Base-by-base conservation (phyloP, 768 basidiomycete genomes). In the Mycena albidolilacea region DNA sequence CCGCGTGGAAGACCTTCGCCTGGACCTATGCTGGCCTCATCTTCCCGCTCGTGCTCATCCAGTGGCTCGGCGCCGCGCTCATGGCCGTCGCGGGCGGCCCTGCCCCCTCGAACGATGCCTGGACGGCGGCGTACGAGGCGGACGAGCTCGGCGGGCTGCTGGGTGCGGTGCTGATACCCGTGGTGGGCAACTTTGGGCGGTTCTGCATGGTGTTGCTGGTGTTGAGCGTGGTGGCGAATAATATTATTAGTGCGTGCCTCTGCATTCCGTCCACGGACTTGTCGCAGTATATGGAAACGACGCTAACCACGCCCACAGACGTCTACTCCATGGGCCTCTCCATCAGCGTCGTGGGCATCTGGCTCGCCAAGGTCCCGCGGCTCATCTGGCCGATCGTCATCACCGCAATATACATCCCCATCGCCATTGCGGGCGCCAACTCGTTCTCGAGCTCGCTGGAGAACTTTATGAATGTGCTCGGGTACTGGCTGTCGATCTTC, bases 21-120 rank as follows among this genome's bases (percentile, higher is more conserved):
- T 81, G 80, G 78, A 87, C 86, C 11, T 87, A 84, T 64, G 67
- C 71, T 46, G 78, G 74, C 58, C 71, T 77, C 21, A 74, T 67
- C 58, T 7, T 70, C 66, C 76, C 78, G 41, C 75, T 81, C 50
- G 79, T 87, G 71, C 79, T 85, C 62, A 72, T 88, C 68, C 81
- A 87, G 79, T 84, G 84, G 76, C 84, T 89, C 64, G 88, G 88
- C 48, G 87, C 86, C n/a, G 80, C 86, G 23, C 73, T 85, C 63
- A 85, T 86, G 82, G 72, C 71, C 54, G 75, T 66, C 55, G 75
- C 75, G 3, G 86, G 82, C 0, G 78, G 81, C 81, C 43, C 83
- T 83, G 41, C 80, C 70, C 73, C 66, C 23, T 38, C 71, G 70
- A 73, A 80, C 83, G 76, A 72, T 80, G 21, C 79, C 4, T 89